Evolutionary conservation across 805 yeast genomes (phyloP), one percentile per base, ranked within the genome.

Genomic region (Saccharomycopsis malanga): DNA sequence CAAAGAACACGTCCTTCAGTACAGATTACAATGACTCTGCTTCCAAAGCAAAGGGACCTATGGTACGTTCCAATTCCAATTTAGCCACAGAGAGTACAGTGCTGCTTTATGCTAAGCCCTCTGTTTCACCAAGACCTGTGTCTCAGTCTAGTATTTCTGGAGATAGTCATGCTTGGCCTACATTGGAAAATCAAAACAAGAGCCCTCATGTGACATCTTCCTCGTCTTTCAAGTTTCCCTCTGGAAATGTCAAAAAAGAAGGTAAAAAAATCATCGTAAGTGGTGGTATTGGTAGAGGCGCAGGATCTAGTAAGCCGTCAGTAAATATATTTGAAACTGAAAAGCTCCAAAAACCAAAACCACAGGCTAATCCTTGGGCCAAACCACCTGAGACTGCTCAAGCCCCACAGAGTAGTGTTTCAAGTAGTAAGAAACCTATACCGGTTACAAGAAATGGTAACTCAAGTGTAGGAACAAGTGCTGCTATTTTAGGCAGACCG

Each of bases 281-380:
- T 27, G 36, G 18, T 32, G 18, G 18, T n/a, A 32, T 54, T 4
- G 44, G 32, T 6, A 14, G 27, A 3, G 54, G 49, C 23, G 39
- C 14, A 10, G 15, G 9, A 7, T 9, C 15, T 34, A 17, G 37
- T n/a, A 17, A 34, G 37, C 9, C 37, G 9, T n/a, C 37, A 21
- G 20, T 36, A 4, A 36, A 36, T 18, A 20, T 32, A 10, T 32
- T 32, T 18, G 36, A 32, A n/a, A n/a, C 36, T 5, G 36, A n/a
- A n/a, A 32, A 7, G 12, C 17, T 10, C 15, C 17, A n/a, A 32
- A 32, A n/a, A 18, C n/a, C 9, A 32, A 39, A 39, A 25, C 30
- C 42, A 15, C 34, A 30, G 9, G 6, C 42, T 7, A 41, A 41
- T 21, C 44, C 44, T 7, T 41, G 44, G 44, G 30, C 36, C 7